Percentiles rank a stretch among this genome's conserved stretches.
phyloP scores from a whole-genome alignment of 768 basidiomycete genomes.

The Butyriboletus loyo region DNA sequence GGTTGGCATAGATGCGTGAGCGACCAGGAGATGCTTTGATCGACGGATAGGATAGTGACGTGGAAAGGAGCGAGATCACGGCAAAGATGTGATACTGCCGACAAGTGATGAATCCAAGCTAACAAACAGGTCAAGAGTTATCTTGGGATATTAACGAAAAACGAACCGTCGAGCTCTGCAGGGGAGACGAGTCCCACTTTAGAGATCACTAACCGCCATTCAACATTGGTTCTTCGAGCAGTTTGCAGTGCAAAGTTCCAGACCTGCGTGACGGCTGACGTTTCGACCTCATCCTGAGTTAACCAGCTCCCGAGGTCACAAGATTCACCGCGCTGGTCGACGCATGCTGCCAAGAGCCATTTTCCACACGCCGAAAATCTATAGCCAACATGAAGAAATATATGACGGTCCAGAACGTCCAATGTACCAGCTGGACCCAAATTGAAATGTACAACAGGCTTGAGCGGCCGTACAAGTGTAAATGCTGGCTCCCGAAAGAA shows the following conservation, averaged over 20 bases:
- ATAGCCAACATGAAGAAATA: slow-evolving; percentile 77
- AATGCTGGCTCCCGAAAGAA: slow-evolving; percentile 67
- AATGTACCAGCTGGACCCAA: slow-evolving; percentile 40
- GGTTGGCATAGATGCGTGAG: slow-evolving; percentile 39
- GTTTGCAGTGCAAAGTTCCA: slow-evolving; percentile 70
- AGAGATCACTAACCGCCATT: slow-evolving; percentile 77
- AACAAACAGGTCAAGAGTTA: slow-evolving; percentile 6
- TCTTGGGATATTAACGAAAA: neutral
- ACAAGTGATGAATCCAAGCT: slow-evolving; percentile 67
- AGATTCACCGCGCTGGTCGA: slow-evolving; percentile 77
- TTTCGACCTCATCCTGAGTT: slow-evolving; percentile 45
- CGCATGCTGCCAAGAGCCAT: slow-evolving; percentile 73
- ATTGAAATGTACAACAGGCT: slow-evolving; percentile 35
- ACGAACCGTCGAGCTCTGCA: slow-evolving; percentile 65
- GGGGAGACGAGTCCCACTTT: slow-evolving; percentile 61
- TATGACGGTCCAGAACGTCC: slow-evolving; percentile 55
- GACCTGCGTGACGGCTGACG: slow-evolving; percentile 53
- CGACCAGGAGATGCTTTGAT: slow-evolving; percentile 58
- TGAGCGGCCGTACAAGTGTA: slow-evolving; percentile 50
- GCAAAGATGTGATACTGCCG: slow-evolving; percentile 36
- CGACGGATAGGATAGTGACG: slow-evolving; percentile 58
- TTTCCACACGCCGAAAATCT: slow-evolving; percentile 60
- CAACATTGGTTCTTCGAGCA: slow-evolving; percentile 62
- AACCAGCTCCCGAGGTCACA: slow-evolving; percentile 69
- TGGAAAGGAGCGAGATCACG: slow-evolving; percentile 51